Evolutionary conservation across 106 monocot genomes (phyloP).

Genomic region (Posidonia australis): DNA sequence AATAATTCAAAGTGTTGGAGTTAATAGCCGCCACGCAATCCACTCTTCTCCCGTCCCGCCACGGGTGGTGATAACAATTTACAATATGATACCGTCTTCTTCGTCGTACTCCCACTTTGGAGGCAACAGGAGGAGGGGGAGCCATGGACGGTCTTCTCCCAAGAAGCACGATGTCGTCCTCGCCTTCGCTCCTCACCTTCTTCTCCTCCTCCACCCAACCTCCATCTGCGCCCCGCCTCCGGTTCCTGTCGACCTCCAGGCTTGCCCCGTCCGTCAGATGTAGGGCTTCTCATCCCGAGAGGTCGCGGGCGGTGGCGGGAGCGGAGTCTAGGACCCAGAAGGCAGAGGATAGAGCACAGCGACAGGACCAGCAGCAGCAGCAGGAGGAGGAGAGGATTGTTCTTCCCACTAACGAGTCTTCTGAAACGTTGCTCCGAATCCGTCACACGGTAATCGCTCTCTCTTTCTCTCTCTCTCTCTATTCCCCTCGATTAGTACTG

Average conservation of each 20-base stretch:
- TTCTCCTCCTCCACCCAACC: background rate
- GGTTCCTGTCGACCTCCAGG: background rate
- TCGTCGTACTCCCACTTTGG: too few relatives aligned
- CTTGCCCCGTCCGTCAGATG: background rate
- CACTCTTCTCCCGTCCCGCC: too few relatives aligned
- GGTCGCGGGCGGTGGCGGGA: constrained; percentile 10
- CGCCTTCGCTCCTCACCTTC: background rate
- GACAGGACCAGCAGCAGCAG: background rate
- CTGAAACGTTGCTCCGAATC: constrained; percentile 66
- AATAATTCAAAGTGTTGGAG: too few relatives aligned
- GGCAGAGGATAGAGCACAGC: constrained; percentile 4
- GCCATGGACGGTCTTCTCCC: too few relatives aligned
- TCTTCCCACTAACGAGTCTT: constrained; percentile 88
- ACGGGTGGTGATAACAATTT: too few relatives aligned
- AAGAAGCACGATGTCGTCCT: too few relatives aligned
- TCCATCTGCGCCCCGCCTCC: background rate
- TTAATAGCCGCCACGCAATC: too few relatives aligned
- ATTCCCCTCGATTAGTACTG: background rate
- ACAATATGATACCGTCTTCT: too few relatives aligned
- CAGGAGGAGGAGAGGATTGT: constrained; percentile 38
- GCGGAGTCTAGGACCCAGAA: constrained; percentile 7
- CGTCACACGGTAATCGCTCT: constrained; percentile 60
- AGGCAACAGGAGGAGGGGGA: too few relatives aligned
- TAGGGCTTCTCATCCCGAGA: background rate
- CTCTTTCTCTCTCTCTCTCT: background rate